Base-by-base conservation (phyloP, 73 alveolate species). In the Breviolum minutum region DNA sequence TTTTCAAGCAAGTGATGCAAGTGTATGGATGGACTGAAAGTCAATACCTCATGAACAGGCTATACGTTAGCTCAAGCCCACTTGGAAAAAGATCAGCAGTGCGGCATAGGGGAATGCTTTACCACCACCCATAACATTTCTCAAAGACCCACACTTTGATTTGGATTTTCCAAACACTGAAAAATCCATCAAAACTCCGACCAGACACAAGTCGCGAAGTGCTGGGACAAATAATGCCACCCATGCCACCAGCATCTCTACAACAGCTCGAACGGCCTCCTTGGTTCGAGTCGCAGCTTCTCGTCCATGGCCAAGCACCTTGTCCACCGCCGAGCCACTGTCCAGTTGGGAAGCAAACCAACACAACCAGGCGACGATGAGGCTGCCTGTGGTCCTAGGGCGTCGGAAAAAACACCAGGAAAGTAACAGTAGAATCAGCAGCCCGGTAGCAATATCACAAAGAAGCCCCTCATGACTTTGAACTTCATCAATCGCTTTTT, bases 221-320 rank as follows among this genome's bases (percentile, higher is more conserved):
- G 98, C 98, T 12, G 98, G 98, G 14, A 74, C 91, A 17, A 92
- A 80, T 27, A 92, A 80, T 8, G 98, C 87, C 77, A 92, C 89
- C 98, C 98, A 92, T 7, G 98, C 98, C 68, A n/a, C 98, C 91
- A 92, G 90, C 98, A 92, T 92, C 63, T 92, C 98, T 19, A 27
- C 90, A 8, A 73, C 87, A 5, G 98, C 98, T n/a, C 81, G 98
- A 40, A 92, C 66, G 63, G 98, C 98, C 48, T 17, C 73, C 7
- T 88, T 81, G 60, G 98, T 92, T 24, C 80, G 64, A 66, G 10
- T 54, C 16, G 82, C 98, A 0, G 98, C 98, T 19, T n/a, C 29
- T 63, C 76, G 91, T n/a, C 81, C 98, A 29, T 92, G 98, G 27
- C 32, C 27, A 7, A 74, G 82, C 29, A 92, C 98, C 81, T 92